Conservation (phyloP, 345 rosid species). For the Eucalyptus regnans region DNA sequence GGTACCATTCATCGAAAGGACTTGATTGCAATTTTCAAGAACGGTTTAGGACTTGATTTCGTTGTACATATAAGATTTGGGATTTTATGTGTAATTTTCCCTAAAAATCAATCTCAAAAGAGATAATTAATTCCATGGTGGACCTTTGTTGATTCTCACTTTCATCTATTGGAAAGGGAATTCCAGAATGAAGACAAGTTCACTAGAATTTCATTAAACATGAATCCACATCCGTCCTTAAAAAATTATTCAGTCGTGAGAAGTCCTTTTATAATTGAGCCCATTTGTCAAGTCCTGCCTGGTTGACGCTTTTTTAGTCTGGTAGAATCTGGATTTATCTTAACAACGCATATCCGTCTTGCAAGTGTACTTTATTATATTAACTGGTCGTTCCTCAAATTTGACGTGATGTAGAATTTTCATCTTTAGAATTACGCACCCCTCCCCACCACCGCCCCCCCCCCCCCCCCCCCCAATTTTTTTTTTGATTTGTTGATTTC, state of each 20-base stretch:
- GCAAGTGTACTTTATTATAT: neutral
- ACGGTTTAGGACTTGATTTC: neutral
- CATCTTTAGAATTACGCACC: neutral
- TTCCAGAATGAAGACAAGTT: neutral
- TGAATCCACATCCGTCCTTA: neutral
- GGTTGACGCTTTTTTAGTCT: neutral
- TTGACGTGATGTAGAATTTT: neutral
- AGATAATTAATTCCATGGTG: neutral
- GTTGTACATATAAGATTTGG: neutral
- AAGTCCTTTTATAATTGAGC: neutral
- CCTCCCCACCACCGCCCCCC: accelerated
- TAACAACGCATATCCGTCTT: neutral
- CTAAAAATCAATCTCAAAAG: neutral
- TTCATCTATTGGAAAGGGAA: neutral
- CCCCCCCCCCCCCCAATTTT: no score
- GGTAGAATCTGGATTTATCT: neutral
- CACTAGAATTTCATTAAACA: neutral
- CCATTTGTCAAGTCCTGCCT: neutral
- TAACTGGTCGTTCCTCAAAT: neutral
- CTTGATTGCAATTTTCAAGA: neutral
- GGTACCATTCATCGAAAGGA: neutral
- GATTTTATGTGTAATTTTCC: neutral
- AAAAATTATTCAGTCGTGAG: neutral
- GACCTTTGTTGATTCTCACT: neutral
- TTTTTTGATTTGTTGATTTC: neutral